Base-by-base conservation (phyloP, 116 monocot genomes). In the Dioscorea cayenensis region DNA sequence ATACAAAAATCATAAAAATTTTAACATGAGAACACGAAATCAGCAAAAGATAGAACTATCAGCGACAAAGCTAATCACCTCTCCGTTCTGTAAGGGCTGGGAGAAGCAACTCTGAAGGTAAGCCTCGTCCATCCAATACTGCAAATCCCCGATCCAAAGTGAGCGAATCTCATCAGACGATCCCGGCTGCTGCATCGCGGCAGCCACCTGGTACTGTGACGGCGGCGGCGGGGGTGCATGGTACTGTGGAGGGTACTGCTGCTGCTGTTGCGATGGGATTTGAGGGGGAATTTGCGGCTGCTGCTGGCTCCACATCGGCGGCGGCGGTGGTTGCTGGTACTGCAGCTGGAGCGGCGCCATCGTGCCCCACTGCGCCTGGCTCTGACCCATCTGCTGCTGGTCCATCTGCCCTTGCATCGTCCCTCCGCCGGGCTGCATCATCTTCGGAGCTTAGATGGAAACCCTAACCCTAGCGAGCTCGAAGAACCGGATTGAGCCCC, bases 71-170 rank as follows among this genome's bases (percentile, higher is more conserved):
- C 3, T 14, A 25, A 49, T 20, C 67, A 91, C 92, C 88, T 88
- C 85, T 25, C 92, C 92, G 12, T 85, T 76, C 14, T 55, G 55
- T 16, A n/a, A 55, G 55, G 55, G n/a, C n/a, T 69, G 51, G n/a
- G 77, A 74, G 28, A 92, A 92, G 75, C 88, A 92, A 27, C 52
- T 51, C 35, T 76, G 59, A 20, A 92, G 59, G 69, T 85, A 92
- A 51, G 29, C 75, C 79, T 92, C 92, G 10, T 92, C 92, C 78
- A 88, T 88, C 92, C 92, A 92, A 51, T 85, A 84, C 73, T 76
- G 88, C 65, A 92, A 50, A 43, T 92, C 88, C 23, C 92, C 92
- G 66, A 92, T 84, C 92, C 92, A 92, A 1, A 92, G 77, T 28
- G 83, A 83, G 28, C 79, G 80, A 50, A 83, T 77, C 81, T 92